A percentile compares a stretch with the other conserved stretches of the same genome.
phyloP scores from a whole-genome alignment of 768 basidiomycete species.

The Mrakia gelida region DNA sequence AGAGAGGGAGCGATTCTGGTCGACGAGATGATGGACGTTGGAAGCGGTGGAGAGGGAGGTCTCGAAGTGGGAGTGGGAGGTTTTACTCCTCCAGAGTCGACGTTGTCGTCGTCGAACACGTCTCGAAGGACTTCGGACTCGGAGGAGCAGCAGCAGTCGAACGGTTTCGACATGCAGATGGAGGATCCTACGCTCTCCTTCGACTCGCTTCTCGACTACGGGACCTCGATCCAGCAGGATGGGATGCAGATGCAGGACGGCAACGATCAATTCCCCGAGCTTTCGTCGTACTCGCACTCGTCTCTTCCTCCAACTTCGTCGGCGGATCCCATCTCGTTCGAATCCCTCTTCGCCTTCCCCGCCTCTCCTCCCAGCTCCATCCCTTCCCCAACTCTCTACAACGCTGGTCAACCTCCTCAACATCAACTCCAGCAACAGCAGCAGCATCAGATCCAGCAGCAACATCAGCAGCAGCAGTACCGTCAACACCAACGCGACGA shows the following conservation, averaged over 20 bases:
- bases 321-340: conserved; percentile 23
- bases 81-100: conserved; percentile 9
- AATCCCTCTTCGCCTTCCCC: conserved; percentile 18
- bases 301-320: conserved; percentile 9
- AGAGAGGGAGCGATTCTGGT: conserved; percentile 2
- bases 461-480: neutral
- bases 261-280: neutral
- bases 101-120: conserved; percentile 1
- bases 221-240: neutral
- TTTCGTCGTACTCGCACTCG: conserved; percentile 7
- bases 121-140: conserved; percentile 1
- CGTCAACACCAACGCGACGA: neutral
- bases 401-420: neutral
- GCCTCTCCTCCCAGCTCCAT: conserved; percentile 24
- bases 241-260: neutral
- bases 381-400: conserved; percentile 22
- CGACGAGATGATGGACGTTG: conserved; percentile 5
- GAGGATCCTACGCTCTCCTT: conserved; percentile 19
- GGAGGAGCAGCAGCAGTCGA: neutral
- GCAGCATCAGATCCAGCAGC: neutral
- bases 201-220: conserved; percentile 30
- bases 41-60: conserved; percentile 7
- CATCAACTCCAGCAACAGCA: neutral
- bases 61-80: neutral
- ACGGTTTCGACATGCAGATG: conserved; percentile 11